phyloP scores from a whole-genome alignment of 345 rosid species.

The Lepidium sativum region DNA sequence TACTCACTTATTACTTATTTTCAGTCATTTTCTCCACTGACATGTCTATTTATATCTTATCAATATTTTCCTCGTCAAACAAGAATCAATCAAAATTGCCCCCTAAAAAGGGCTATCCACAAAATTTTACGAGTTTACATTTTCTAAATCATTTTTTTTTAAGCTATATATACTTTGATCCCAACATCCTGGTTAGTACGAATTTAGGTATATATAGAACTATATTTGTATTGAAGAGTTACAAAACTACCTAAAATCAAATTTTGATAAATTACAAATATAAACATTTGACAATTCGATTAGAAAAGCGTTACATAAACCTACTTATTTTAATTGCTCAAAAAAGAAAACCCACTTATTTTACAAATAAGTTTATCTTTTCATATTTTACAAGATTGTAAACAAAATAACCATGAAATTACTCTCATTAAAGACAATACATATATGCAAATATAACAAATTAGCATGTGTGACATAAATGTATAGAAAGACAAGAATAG shows the following conservation, averaged over 20 bases:
- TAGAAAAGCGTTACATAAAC: no score
- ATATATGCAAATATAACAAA: neutral
- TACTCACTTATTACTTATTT: conserved; percentile 16
- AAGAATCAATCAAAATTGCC: neutral
- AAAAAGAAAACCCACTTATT: no score
- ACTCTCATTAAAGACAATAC: neutral
- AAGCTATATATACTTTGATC: neutral
- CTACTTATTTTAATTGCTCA: no score
- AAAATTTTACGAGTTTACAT: neutral
- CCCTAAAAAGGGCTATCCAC: neutral
- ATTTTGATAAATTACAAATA: no score
- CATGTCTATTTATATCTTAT: conserved; percentile 1
- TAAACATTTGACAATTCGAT: no score
- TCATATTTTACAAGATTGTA: neutral
- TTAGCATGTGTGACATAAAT: conserved; percentile 11
- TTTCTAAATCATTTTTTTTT: neutral
- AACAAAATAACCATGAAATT: neutral
- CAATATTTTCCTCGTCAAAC: neutral
- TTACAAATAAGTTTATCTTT: no score
- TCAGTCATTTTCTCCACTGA: conserved; percentile 11
- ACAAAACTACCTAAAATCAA: no score
- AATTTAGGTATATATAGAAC: neutral
- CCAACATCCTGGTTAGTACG: conserved; percentile 2
- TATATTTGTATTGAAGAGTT: no score
- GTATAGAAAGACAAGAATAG: neutral